Base-by-base conservation (phyloP, 176 grass and related monocot species). In the Rhipidocladum racemiflorum region DNA sequence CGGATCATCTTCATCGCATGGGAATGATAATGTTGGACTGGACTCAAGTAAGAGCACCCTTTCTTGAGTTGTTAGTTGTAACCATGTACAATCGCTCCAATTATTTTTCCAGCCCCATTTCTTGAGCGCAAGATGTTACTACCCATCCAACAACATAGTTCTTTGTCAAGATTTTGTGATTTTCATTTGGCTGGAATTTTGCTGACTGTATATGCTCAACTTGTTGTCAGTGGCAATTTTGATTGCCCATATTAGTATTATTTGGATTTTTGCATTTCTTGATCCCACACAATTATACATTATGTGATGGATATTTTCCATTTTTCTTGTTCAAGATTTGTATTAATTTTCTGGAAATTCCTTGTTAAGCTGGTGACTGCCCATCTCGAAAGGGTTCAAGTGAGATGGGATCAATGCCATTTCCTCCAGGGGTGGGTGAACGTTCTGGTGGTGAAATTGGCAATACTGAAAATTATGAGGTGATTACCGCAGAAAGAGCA, bases 341-440 rank as follows among this genome's bases (percentile, higher is more conserved):
- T 95, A 91, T 91, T 98, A 81, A 94, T 85, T 75, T 75, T 89
- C 77, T 88, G 87, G 88, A 88, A 86, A 98, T 98, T 84, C 82
- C 75, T 92, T 94, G 76, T 97, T 97, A 89, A 97, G 94, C 87
- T 88, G 89, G 85, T 90, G 91, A 91, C 50, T 74, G 83, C 81
- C 54, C 82, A 15, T 87, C 81, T 71, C 90, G 82, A 88, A 99
- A 93, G 89, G 89, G 85, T 88, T 91, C 91, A 86, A 87, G 86
- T 49, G 88, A 88, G 87, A 84, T 89, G 76, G 94, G 91, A n/a
- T 88, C 84, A 16, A 99, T 99, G 96, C 96, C 96, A n/a, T 99
- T 95, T 68, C 96, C 96, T 56, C 96, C 96, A 63, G 96, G 92
- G 77, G 96, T 95, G 63, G 92, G 96, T 76, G 92, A 90, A 81